Base-by-base conservation (phyloP, 352 stramenopile species). In the Phytophthora sansomeana region DNA sequence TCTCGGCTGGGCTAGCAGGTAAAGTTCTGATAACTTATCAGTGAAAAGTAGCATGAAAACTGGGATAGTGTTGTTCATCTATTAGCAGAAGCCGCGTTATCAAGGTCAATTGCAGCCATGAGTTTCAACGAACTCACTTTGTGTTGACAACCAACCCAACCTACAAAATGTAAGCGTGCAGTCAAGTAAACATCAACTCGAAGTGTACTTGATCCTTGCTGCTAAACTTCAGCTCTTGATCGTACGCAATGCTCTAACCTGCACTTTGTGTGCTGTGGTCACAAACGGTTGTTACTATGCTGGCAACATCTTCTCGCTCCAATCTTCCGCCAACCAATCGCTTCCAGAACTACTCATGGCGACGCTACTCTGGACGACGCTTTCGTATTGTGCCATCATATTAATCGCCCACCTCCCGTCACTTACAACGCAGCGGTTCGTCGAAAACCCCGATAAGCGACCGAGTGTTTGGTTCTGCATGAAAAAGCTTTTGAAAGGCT, bases 301-400 rank as follows among this genome's bases (percentile, higher is more conserved):
- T 21, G 56, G 56, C 4, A 56, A 63, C 19, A 33, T 63, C 17
- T 80, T 80, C 36, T 43, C 64, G 2, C 26, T 64, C 19, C 53
- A 51, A 26, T 50, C 58, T 14, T 75, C 72, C 4, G 62, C 49
- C 21, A 36, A 73, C 10, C 67, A 82, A 38, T 73, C 70, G 8
- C 63, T 56, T 16, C 21, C 24, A 7, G 63, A 67, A 42, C 76
- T 82, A 16, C 55, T 69, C 1, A 63, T 70, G 39, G 67, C 74
- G 0, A 72, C 47, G 38, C 33, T 77, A 17, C 17, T 72, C 9
- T 79, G 74, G 74, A 62, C 64, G 28, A 62, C 52, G 0, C n/a
- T 74, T 10, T 63, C 54, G n/a, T 77, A 72, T 38, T 55, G 38
- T 14, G 44, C 42, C 0, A 55, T 75, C 4, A 47, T 68, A 21